Evolutionary conservation across 2,329 filamentous ascomycete species (phyloP).

Genomic region (Talaromyces sp.): DNA sequence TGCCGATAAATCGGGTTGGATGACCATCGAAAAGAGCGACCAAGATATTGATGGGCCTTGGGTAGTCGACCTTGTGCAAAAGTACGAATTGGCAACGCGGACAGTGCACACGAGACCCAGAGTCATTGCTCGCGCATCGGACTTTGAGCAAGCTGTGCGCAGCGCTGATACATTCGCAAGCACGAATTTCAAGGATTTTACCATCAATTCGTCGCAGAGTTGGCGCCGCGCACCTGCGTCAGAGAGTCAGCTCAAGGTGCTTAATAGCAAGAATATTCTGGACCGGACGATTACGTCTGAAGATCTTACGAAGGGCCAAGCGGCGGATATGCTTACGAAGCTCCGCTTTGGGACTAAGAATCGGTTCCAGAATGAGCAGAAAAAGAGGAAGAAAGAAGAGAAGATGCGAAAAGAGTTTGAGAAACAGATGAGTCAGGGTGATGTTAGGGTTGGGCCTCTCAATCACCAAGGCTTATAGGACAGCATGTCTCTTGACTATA

Average conservation of each 20-base stretch:
- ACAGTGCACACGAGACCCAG: conserved; percentile 66
- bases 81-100: conserved; percentile 23
- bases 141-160: conserved; percentile 72
- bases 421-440: conserved; percentile 33
- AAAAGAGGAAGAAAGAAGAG: conserved; percentile 41
- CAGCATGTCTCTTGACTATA: neutral
- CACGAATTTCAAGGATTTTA: conserved; percentile 61
- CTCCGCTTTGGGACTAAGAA: conserved; percentile 74
- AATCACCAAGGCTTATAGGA: conserved; percentile 4
- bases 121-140: conserved; percentile 61
- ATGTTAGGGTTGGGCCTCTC: conserved; percentile 47
- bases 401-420: conserved; percentile 29
- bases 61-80: conserved; percentile 33
- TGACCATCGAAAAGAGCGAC: conserved; percentile 46
- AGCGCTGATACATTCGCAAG: conserved; percentile 78
- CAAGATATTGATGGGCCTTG: conserved; percentile 23
- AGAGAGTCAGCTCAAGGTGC: conserved; percentile 44
- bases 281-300: conserved; percentile 58
- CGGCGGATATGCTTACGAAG: conserved; percentile 87
- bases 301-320: conserved; percentile 73
- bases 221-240: conserved; percentile 70
- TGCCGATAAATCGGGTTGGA: conserved; percentile 59
- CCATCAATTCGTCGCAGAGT: conserved; percentile 61
- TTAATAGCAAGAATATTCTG: conserved; percentile 45
- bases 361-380: conserved; percentile 58